Base-by-base conservation (phyloP, 441 rosid species). In the Arabidopsis lyrata region DNA sequence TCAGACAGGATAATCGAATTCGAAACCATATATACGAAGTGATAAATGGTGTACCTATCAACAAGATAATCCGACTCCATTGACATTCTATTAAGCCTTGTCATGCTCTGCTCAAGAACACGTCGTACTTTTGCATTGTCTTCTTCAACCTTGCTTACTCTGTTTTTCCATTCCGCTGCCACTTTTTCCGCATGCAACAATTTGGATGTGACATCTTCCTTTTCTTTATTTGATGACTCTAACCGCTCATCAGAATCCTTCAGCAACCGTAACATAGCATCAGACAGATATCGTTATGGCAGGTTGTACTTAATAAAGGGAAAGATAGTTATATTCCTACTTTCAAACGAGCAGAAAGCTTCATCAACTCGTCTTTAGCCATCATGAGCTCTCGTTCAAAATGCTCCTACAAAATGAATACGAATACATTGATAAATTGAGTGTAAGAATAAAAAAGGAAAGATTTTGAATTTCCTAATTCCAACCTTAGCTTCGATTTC, bases 401-500 rank as follows among this genome's bases (percentile, higher is more conserved):
- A 82, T 86, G 87, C 72, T 89, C 97, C 99, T 95, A 76, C 47
- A 47, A 57, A 18, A 56, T 73, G 15, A 53, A 32, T 47, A 27
- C 56, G 20, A 56, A 8, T 12, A 4, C n/a, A 1, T 22, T 0
- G 55, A 18, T 49, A 49, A 8, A 18, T 49, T 49, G 14, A 49
- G 54, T 8, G 54, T 49, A 20, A 42, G 18, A 34, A 34, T 31
- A 50, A 59, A 47, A 41, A 45, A 42, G 48, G 49, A 18, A 13
- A 49, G 14, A 36, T 24, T 54, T 62, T 32, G 18, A 2, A 34
- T 36, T 16, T 54, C n/a, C 36, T 77, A 32, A 24, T 44, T 39
- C 78, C 60, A 83, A 94, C 97, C 97, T 90, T 92, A 13, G 97
- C 97, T 83, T 95, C 97, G 76, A 90, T 83, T 85, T 92, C 97